Percentiles rank a stretch among this genome's conserved stretches.
Evolutionary conservation across 148 eudicot species (phyloP).

Genomic region (Selenicereus undatus): DNA sequence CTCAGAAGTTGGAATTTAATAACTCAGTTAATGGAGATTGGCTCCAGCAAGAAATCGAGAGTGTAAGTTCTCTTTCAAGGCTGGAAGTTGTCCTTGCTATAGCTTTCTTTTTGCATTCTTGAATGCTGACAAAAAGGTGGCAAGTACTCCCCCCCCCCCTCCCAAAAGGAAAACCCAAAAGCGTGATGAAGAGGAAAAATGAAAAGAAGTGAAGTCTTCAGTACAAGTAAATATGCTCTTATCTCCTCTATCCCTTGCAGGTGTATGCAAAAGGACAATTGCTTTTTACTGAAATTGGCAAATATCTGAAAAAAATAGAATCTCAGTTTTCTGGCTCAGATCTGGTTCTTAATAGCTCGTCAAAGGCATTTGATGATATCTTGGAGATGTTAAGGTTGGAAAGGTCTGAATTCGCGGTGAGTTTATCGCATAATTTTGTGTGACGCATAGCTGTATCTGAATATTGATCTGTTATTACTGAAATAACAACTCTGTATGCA

Average conservation of each 20-base stretch:
- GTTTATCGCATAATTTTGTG: slow-evolving; percentile 7
- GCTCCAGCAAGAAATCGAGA: slow-evolving; percentile 52
- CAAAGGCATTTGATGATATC: slow-evolving; percentile 55
- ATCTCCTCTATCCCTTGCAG: slow-evolving; percentile 27
- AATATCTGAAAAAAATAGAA: slow-evolving; percentile 46
- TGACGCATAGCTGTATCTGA: background rate
- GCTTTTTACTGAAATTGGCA: slow-evolving; percentile 54
- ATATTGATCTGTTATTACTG: background rate
- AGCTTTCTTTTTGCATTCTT: background rate
- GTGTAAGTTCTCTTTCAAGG: slow-evolving; percentile 34
- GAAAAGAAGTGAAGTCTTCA: background rate
- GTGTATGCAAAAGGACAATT: slow-evolving; percentile 46
- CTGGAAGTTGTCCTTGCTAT: background rate
- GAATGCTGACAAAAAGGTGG: background rate
- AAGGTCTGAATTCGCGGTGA: slow-evolving; percentile 70
- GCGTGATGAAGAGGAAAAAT: background rate
- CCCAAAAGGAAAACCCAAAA: background rate
- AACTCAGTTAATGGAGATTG: slow-evolving; percentile 46
- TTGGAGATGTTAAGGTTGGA: slow-evolving; percentile 57
- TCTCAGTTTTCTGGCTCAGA: slow-evolving; percentile 42
- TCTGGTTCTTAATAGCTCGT: slow-evolving; percentile 44
- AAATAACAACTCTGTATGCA: background rate
- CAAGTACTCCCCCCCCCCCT: background rate
- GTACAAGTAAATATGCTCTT: background rate
- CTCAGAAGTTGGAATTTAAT: slow-evolving; percentile 56